Percentiles rank a stretch among this genome's conserved stretches.
phyloP scores from a whole-genome alignment of 2,329 filamentous ascomycete species.

The Verticillium alfalfae region DNA sequence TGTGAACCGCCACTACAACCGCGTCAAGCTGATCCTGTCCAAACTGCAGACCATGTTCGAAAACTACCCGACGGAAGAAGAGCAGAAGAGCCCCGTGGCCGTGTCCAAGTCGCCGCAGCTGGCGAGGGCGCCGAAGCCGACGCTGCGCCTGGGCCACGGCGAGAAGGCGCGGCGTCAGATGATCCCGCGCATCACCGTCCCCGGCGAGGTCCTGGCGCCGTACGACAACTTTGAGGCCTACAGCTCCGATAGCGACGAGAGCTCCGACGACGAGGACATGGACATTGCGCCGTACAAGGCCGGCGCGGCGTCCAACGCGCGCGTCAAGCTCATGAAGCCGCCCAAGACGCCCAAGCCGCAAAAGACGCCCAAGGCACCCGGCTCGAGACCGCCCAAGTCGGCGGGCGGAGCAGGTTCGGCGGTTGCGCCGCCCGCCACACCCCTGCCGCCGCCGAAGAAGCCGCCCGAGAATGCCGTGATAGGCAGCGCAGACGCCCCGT shows the following conservation, averaged over 20 bases:
- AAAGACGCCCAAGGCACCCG: constrained; percentile 4
- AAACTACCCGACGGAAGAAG: constrained; percentile 48
- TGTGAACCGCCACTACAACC: constrained; percentile 55
- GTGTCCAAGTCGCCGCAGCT: constrained; percentile 48
- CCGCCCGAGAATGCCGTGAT: constrained; percentile 49
- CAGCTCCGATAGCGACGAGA: constrained; percentile 47
- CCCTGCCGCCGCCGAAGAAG: constrained; percentile 43
- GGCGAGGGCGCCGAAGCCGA: constrained; percentile 40
- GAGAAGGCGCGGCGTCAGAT: constrained; percentile 39
- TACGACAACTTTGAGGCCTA: constrained; percentile 60
- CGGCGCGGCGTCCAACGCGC: constrained; percentile 25
- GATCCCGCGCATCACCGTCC: constrained; percentile 57
- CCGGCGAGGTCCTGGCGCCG: constrained; percentile 60
- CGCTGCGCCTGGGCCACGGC: constrained; percentile 37
- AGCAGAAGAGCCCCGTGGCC: constrained; percentile 44
- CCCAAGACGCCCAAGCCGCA: constrained; percentile 37
- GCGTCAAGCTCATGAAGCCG: constrained; percentile 43
- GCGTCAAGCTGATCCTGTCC: constrained; percentile 51
- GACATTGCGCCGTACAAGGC: constrained; percentile 16
- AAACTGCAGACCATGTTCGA: constrained; percentile 57
- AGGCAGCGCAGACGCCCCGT: constrained; percentile 56
- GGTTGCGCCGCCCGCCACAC: constrained; percentile 25
- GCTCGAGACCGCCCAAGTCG: constrained; percentile 16
- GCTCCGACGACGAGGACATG: constrained; percentile 39
- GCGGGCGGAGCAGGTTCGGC: constrained; percentile 22